These are phyloP conservation scores for Cochlearia excelsa DNA, from an alignment of 345 rosid genomes.

Conservation along the genomic window DNA sequence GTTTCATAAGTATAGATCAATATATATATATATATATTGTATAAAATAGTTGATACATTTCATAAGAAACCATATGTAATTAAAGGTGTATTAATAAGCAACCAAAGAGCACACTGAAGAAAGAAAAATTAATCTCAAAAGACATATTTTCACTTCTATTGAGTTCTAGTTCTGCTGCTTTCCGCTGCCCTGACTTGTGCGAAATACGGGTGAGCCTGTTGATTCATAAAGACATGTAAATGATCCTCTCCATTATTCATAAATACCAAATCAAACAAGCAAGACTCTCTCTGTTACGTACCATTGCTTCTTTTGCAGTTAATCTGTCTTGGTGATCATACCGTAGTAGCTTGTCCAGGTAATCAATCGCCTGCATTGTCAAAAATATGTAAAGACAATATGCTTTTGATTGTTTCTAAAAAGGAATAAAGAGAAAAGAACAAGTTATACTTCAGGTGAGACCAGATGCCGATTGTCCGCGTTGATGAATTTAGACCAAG, in stretches of 20 bases:
- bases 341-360: slow-evolving; percentile 83
- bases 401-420: not conserved
- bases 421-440: not conserved
- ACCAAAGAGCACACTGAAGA: too few relatives aligned
- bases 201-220: slow-evolving; percentile 80
- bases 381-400: slow-evolving; percentile 10
- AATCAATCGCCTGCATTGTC: slow-evolving; percentile 76
- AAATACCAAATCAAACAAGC: not conserved
- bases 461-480: slow-evolving; percentile 90
- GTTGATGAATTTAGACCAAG: slow-evolving; percentile 89
- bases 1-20: too few relatives aligned
- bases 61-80: too few relatives aligned
- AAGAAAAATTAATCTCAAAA: too few relatives aligned
- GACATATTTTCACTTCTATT: slow-evolving; percentile 22
- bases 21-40: too few relatives aligned
- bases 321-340: slow-evolving; percentile 96
- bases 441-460: slow-evolving; percentile 70
- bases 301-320: slow-evolving; percentile 98
- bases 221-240: slow-evolving; percentile 1
- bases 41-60: too few relatives aligned
- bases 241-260: slow-evolving; percentile 1
- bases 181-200: slow-evolving; percentile 97
- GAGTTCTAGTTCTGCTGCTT: slow-evolving; percentile 71
- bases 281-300: slow-evolving; percentile 28
- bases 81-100: too few relatives aligned